Percentiles rank a stretch among this genome's conserved stretches.
phyloP scores from a whole-genome alignment of 2,329 filamentous ascomycete species.

The Neofusicoccum kwambonambiense region DNA sequence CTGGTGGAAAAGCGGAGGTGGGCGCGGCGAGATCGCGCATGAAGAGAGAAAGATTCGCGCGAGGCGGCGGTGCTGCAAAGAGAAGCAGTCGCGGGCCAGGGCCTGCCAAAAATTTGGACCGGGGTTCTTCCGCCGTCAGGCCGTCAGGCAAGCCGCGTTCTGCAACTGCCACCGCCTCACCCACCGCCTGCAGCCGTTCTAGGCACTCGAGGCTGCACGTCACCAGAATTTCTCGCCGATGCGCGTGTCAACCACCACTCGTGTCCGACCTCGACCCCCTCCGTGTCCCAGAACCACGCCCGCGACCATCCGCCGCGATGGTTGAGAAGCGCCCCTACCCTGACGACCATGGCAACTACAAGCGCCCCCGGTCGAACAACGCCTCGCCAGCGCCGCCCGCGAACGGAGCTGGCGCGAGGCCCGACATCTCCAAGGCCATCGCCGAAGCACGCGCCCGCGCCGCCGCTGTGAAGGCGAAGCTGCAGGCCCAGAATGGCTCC shows the following conservation, averaged over 20 bases:
- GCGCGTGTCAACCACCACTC: background rate
- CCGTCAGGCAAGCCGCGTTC: background rate
- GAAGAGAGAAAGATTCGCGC: conserved; percentile 2
- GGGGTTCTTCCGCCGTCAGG: background rate
- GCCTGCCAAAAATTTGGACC: conserved; percentile 17
- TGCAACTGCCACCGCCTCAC: conserved; percentile 3
- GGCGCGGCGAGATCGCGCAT: conserved; percentile 9
- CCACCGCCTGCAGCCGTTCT: background rate
- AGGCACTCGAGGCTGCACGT: background rate
- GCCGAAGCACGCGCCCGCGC: conserved; percentile 22
- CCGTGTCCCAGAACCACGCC: background rate
- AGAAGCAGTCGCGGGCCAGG: background rate
- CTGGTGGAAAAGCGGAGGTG: background rate
- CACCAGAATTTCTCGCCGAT: conserved; percentile 7
- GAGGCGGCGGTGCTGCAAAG: background rate
- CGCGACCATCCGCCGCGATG: conserved; percentile 27
- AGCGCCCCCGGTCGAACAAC: conserved; percentile 40
- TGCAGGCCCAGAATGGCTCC: conserved; percentile 26
- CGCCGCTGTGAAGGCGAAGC: conserved; percentile 33
- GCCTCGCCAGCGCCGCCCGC: conserved; percentile 33
- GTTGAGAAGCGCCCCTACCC: conserved; percentile 45
- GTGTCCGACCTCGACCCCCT: background rate
- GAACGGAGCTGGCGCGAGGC: conserved; percentile 21
- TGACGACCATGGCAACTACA: conserved; percentile 39
- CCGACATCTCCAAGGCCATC: conserved; percentile 30